These are phyloP conservation scores for Paramecium sonneborni DNA, from an alignment of 73 alveolate genomes.

Conservation along the genomic window DNA sequence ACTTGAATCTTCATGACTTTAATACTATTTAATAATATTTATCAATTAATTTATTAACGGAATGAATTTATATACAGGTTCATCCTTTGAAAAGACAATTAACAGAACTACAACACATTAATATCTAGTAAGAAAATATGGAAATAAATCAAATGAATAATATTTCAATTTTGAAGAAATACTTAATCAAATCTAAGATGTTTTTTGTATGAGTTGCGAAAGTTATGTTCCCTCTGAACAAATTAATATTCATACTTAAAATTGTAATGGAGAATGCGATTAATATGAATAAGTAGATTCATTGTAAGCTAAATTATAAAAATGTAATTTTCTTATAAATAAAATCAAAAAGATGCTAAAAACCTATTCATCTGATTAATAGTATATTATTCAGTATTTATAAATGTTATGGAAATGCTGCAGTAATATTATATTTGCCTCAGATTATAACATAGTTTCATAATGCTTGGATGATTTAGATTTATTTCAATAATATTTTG, in stretches of 20 bases:
- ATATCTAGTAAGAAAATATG: slow-evolving; percentile 43
- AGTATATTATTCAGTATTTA: slow-evolving; percentile 23
- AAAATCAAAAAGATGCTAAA: slow-evolving; percentile 43
- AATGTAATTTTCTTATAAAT: slow-evolving; percentile 40
- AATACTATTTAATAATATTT: neutral
- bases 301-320: neutral
- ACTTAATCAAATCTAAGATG: slow-evolving; percentile 1
- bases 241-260: neutral
- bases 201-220: slow-evolving; percentile 41
- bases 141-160: neutral
- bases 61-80: neutral
- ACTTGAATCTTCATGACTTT: slow-evolving; percentile 74
- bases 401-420: slow-evolving; percentile 53
- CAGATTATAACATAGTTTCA: neutral
- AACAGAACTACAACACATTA: slow-evolving; percentile 2
- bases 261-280: slow-evolving; percentile 31
- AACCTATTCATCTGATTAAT: slow-evolving; percentile 50
- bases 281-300: slow-evolving; percentile 38
- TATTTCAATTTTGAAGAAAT: slow-evolving; percentile 46
- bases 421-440: neutral
- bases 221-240: neutral
- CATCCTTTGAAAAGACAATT: neutral
- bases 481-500: slow-evolving; percentile 27
- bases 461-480: neutral
- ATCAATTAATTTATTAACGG: neutral